These are phyloP conservation scores for Lactarius trivialis DNA, from an alignment of 768 basidiomycete species.

Conservation along the genomic window DNA sequence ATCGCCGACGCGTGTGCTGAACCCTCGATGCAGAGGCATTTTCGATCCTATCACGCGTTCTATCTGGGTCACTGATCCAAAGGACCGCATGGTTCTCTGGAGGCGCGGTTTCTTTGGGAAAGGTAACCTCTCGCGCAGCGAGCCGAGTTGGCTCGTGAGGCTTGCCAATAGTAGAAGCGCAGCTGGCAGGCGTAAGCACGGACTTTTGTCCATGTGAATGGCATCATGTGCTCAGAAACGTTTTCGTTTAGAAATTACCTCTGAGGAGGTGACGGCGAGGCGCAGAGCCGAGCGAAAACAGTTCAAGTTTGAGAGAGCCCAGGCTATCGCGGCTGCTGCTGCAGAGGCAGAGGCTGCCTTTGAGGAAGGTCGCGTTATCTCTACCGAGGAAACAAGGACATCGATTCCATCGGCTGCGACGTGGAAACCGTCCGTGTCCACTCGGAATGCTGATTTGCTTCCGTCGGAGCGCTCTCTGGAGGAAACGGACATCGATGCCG, in stretches of 20 bases:
- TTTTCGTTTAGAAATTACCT: slow-evolving; percentile 52
- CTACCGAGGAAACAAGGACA: slow-evolving; percentile 47
- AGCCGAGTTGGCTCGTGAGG: slow-evolving; percentile 87
- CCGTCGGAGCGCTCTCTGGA: slow-evolving; percentile 23
- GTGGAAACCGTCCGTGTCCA: slow-evolving; percentile 52
- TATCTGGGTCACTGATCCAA: slow-evolving; percentile 71
- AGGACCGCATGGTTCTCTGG: slow-evolving; percentile 72
- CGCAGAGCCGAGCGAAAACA: slow-evolving; percentile 84
- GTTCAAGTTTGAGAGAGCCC: slow-evolving; percentile 89
- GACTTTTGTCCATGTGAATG: slow-evolving; percentile 2
- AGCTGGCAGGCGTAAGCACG: slow-evolving; percentile 51
- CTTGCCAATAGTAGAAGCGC: slow-evolving; percentile 56
- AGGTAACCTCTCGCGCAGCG: slow-evolving; percentile 88
- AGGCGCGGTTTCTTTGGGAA: slow-evolving; percentile 94
- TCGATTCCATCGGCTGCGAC: slow-evolving; percentile 74
- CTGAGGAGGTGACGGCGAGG: slow-evolving; percentile 87
- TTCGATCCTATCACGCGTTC: slow-evolving; percentile 79
- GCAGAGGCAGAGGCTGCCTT: slow-evolving; percentile 77
- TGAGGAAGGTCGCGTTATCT: slow-evolving; percentile 59
- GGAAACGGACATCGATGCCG: slow-evolving; percentile 40
- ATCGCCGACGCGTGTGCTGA: slow-evolving; percentile 51
- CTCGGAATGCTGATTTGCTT: slow-evolving; percentile 24
- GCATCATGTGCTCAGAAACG: not conserved
- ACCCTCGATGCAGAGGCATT: slow-evolving; percentile 68
- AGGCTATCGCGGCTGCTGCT: slow-evolving; percentile 75